Evolutionary conservation across 495 filamentous ascomycete genomes (phyloP).

Genomic region (Aspergillus mulundensis): DNA sequence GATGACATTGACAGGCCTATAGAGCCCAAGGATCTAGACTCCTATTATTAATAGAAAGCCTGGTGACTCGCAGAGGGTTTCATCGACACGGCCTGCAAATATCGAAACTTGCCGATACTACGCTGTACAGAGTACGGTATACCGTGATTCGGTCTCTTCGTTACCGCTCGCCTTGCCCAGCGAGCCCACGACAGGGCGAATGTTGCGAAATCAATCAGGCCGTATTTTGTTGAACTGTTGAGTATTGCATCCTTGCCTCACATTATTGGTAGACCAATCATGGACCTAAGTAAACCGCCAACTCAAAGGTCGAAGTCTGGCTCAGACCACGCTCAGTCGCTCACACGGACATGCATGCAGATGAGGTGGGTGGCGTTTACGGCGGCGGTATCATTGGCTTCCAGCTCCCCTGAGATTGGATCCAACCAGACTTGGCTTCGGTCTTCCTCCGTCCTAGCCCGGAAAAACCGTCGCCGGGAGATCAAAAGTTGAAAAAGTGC

Average conservation of each 20-base stretch:
- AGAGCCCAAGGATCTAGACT: not conserved
- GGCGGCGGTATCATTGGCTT: slow-evolving; percentile 14
- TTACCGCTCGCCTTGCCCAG: not conserved
- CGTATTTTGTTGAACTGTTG: not conserved
- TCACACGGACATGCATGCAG: not conserved
- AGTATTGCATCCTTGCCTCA: not conserved
- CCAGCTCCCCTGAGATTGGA: slow-evolving; percentile 10
- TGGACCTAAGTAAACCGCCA: not conserved
- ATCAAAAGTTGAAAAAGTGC: slow-evolving; percentile 12
- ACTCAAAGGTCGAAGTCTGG: slow-evolving; percentile 3
- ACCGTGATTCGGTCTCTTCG: not conserved
- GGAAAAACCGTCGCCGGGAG: slow-evolving; percentile 18
- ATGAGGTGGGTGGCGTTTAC: slow-evolving; percentile 21
- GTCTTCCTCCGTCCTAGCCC: slow-evolving; percentile 21
- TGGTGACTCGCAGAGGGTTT: not conserved
- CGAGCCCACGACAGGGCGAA: not conserved
- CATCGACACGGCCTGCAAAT: not conserved
- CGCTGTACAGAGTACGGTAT: not conserved
- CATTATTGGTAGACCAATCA: not conserved
- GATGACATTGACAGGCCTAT: not conserved
- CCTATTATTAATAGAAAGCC: not conserved
- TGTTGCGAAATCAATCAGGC: not conserved
- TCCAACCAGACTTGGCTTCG: slow-evolving; percentile 28
- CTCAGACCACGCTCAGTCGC: slow-evolving; percentile 12
- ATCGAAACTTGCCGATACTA: not conserved